A percentile compares a stretch with the other conserved stretches of the same genome.
phyloP scores from a whole-genome alignment of 495 filamentous ascomycete genomes.

The Evernia prunastri region DNA sequence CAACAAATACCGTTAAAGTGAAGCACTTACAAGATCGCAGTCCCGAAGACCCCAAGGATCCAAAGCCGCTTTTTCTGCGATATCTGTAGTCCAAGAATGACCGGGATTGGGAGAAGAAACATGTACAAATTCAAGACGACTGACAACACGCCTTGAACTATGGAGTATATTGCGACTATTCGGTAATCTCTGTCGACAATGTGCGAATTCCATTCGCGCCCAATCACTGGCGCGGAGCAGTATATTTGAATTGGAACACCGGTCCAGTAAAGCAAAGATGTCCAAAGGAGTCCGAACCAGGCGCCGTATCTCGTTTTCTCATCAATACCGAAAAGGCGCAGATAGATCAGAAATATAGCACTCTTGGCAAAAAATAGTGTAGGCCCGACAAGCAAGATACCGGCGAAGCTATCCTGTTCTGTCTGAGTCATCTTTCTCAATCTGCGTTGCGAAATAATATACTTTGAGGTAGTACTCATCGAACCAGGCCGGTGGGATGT shows the following conservation, averaged over 20 bases:
- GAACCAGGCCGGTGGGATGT: neutral
- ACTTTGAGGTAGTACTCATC: neutral
- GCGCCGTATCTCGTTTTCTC: constrained; percentile 24
- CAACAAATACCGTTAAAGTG: no score
- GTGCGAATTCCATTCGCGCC: neutral
- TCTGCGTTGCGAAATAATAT: neutral
- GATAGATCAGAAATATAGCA: constrained; percentile 32
- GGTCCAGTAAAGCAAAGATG: constrained; percentile 10
- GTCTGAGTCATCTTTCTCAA: neutral
- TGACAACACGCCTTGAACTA: constrained; percentile 22
- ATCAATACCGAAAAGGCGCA: constrained; percentile 25
- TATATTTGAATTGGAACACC: neutral
- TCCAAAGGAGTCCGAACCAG: constrained; percentile 27
- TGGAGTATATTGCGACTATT: neutral
- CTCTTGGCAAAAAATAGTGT: constrained; percentile 31
- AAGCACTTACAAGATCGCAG: constrained; percentile 11
- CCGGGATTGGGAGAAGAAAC: constrained; percentile 32
- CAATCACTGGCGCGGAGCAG: constrained; percentile 4
- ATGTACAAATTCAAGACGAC: constrained; percentile 31
- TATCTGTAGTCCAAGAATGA: constrained; percentile 29
- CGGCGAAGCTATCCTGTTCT: neutral
- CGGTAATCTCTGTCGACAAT: neutral
- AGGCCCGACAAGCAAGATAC: neutral
- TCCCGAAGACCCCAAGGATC: constrained; percentile 11
- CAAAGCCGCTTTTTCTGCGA: constrained; percentile 22